Base-by-base conservation (phyloP, 192 early-diverging fungal species). In the Linnemannia hyalina region DNA sequence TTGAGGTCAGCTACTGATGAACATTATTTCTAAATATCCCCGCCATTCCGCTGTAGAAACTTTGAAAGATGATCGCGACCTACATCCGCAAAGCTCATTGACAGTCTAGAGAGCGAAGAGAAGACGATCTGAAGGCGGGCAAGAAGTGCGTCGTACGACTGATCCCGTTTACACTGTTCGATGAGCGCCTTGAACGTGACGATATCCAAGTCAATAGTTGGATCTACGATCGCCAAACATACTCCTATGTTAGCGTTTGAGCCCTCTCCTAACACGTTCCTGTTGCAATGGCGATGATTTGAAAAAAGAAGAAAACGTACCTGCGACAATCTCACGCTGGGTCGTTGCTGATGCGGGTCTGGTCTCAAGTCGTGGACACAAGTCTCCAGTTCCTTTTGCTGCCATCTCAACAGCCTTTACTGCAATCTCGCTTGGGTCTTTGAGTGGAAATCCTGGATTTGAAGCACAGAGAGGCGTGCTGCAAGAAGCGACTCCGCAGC, bases 1-100 rank as follows among this genome's bases (percentile, higher is more conserved):
- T 35, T 22, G 20, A 41, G 8, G 20, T 38, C 42, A 42, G 40
- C 23, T n/a, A 49, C 6, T 4, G 18, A 20, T 47, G n/a, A n/a
- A 52, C 20, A 73, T 26, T 73, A 1, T 41, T 20, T 16, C 9
- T 32, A 18, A 7, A 52, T 3, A 55, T 60, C 15, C 4, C 47
- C 20, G 35, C 52, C 7, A 47, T 15, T 40, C 16, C 29, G 20
- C 46, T 41, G 22, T 11, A 3, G 22, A 55, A 57, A 52, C 40
- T 40, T 8, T 26, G 4, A 47, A 44, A 16, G 10, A 40, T 7
- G n/a, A 26, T 0, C 10, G 40, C 20, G 3, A 76, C 78, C 77
- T 75, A 85, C 83, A 57, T 85, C 83, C 36, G 83, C 83, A 80
- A 85, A 85, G n/a, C 83, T 85, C 74, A 85, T 75, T 0, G 83